Evolutionary conservation across 2,329 filamentous ascomycete species (phyloP), one percentile per base, ranked within the genome.

Genomic region (Dendryphion nanum): DNA sequence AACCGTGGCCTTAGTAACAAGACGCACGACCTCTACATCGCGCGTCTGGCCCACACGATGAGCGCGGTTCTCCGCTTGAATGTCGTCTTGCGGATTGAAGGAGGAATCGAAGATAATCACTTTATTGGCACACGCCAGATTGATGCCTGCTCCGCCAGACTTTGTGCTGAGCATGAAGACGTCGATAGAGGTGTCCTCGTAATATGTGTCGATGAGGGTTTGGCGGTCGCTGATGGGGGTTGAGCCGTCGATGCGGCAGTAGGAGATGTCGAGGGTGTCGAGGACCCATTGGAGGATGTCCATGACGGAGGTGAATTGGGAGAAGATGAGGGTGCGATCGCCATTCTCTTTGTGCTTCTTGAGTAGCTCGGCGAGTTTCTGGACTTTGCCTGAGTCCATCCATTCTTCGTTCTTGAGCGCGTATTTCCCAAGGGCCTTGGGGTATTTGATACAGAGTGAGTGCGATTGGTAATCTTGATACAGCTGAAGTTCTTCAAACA

Each of bases 1-100:
- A 18, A 98, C 87, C 0, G 91, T 95, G 40, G 77, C 79, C 40
- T 76, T 78, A 0, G 86, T 86, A 37, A 98, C 85, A 1, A 98
- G 76, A 19, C 89, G 77, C 28, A 95, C 82, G 28, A 98, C 86
- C 61, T 98, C 91, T 2, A 98, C 93, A 23, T 91, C 85, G 13
- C 87, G 76, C 19, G 80, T 90, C 71, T 98, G 93, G 0, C 93
- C 93, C 6, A 98, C 87, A 12, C 93, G 85, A 68, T 98, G 93
- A 0, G 93, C 93, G 14, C 93, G 83, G 64, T 98, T 97, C 72
- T 97, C 93, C 0, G 93, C 93, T 64, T 98, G 93, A n/a, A 95
- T 83, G 60, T 98, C 93, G 52, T 97, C 91, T 61, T 98, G 93
- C 0, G 93, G 93, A 54, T 98, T 98, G 70, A 96, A 95, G n/a